phyloP scores from a whole-genome alignment of 169 alveolate genomes.

The Plasmodium vivax region DNA sequence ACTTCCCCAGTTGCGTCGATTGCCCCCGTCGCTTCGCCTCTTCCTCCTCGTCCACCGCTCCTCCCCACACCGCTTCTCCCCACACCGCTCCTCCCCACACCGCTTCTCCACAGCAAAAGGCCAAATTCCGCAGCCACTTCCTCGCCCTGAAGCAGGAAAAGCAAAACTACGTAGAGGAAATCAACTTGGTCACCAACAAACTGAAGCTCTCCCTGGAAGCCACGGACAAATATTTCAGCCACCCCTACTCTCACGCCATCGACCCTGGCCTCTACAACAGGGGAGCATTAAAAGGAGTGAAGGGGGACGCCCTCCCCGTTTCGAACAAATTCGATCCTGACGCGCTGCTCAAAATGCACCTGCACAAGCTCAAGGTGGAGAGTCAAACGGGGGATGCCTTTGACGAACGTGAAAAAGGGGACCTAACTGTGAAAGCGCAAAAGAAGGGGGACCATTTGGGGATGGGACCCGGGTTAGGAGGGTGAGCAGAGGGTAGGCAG shows the following conservation, averaged over 20 bases:
- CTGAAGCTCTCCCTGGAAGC: constrained; percentile 27
- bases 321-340: constrained; percentile 1
- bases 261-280: constrained; percentile 3
- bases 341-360: constrained; percentile 3
- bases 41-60: background rate
- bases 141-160: constrained; percentile 37
- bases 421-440: background rate
- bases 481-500: background rate
- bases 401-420: background rate
- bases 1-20: background rate
- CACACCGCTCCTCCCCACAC: background rate
- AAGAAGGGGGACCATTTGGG: background rate
- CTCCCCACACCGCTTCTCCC: background rate
- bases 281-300: background rate
- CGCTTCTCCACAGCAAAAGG: constrained; percentile 13
- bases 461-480: background rate
- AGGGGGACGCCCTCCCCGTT: background rate
- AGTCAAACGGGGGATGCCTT: background rate
- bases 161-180: constrained; percentile 19
- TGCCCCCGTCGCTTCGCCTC: too few relatives aligned
- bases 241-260: constrained; percentile 24
- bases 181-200: constrained; percentile 7
- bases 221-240: constrained; percentile 8
- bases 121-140: constrained; percentile 10
- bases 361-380: constrained; percentile 20